These are phyloP conservation scores for Neoboletus brunneissimus DNA, from an alignment of 768 basidiomycete genomes.

Conservation along the genomic window DNA sequence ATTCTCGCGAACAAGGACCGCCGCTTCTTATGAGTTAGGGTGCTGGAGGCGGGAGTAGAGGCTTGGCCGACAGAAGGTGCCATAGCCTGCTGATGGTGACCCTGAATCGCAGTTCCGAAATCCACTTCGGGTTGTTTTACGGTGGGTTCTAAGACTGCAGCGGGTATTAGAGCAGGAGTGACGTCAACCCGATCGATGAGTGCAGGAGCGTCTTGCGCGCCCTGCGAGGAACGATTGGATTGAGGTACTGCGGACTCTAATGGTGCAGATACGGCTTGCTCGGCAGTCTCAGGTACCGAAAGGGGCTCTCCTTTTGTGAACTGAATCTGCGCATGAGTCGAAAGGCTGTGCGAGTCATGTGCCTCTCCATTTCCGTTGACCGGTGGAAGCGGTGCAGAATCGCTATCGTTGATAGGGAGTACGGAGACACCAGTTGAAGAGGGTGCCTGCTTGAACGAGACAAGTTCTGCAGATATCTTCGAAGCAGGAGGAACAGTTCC, in stretches of 20 bases:
- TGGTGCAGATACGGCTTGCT: neutral
- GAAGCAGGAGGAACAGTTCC: slow-evolving; percentile 8
- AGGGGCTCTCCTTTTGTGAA: neutral
- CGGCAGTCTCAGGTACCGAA: neutral
- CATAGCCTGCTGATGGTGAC: neutral
- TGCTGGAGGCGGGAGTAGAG: slow-evolving; percentile 34
- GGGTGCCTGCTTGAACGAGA: slow-evolving; percentile 1
- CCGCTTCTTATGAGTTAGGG: slow-evolving; percentile 45
- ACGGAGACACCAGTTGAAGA: slow-evolving; percentile 24
- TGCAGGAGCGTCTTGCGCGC: neutral
- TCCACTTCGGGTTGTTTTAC: neutral
- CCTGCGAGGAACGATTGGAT: neutral
- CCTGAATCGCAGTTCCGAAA: neutral
- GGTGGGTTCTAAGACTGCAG: neutral
- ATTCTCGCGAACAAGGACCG: slow-evolving; percentile 52
- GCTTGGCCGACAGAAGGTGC: neutral
- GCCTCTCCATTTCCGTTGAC: slow-evolving; percentile 11
- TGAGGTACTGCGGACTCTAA: neutral
- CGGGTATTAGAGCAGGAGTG: neutral
- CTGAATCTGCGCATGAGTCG: slow-evolving; percentile 23
- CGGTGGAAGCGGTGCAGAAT: slow-evolving; percentile 8
- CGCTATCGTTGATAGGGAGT: slow-evolving; percentile 41
- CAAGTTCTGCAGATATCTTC: neutral
- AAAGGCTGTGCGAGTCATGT: slow-evolving; percentile 8
- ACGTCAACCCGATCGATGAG: neutral